Evolutionary conservation across 176 grass and related monocot genomes (phyloP).

Genomic region (Avena sativa): DNA sequence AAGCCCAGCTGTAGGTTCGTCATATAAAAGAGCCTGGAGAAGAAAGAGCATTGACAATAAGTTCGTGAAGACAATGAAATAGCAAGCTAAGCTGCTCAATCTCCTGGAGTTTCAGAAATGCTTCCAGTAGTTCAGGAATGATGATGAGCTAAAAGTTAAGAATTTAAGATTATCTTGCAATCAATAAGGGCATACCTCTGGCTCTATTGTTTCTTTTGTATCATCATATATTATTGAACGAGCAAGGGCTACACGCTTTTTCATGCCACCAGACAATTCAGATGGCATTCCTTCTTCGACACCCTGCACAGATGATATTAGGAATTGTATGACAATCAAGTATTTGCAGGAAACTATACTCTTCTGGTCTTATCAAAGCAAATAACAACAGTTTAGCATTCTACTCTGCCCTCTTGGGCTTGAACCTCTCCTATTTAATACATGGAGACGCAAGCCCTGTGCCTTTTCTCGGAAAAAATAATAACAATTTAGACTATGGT

Average conservation of each 20-base stretch:
- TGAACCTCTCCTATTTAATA: neutral
- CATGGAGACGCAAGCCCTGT: neutral
- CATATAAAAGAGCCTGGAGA: conserved; percentile 84
- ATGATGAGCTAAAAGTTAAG: conserved; percentile 28
- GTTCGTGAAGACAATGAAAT: neutral
- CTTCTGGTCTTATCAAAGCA: neutral
- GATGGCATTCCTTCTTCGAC: conserved; percentile 91
- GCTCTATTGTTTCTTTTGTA: conserved; percentile 82
- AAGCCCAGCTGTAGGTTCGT: conserved; percentile 95
- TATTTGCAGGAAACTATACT: conserved; percentile 4
- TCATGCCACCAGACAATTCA: conserved; percentile 98
- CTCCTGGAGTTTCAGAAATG: neutral
- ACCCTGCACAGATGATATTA: conserved; percentile 55
- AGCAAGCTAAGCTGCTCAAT: neutral
- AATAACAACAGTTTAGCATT: neutral
- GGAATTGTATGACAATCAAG: conserved; percentile 31
- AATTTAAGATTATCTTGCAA: conserved; percentile 5
- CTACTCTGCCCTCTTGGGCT: neutral
- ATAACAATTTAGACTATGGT: neutral
- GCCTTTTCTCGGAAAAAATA: neutral
- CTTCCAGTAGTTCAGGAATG: conserved; percentile 16
- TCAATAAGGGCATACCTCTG: conserved; percentile 68
- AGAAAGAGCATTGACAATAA: conserved; percentile 25
- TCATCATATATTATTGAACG: conserved; percentile 96
- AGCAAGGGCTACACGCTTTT: conserved; percentile 98